Base-by-base conservation (phyloP, 2,329 filamentous ascomycete genomes). In the Paraphoma chrysanthemicola region DNA sequence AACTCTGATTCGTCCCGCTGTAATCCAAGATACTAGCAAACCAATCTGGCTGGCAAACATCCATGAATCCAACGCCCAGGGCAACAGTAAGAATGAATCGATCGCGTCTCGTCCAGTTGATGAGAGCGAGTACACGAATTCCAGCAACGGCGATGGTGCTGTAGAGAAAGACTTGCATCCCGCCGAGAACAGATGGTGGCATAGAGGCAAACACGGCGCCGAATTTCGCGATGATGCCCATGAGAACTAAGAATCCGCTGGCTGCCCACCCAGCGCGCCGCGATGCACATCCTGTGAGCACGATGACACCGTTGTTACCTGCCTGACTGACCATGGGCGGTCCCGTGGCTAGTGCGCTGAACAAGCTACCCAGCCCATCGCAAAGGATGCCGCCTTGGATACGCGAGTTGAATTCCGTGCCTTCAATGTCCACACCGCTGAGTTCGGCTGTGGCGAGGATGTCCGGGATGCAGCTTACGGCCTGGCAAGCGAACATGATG, bases 181-280 rank as follows among this genome's bases (percentile, higher is more conserved):
- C 79, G 5, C 79, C 79, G 1, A 82, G 70, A 6, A 81, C 79
- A 5, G 79, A 78, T 3, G 69, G 68, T 14, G 66, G 67, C 64
- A 72, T 70, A 6, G 63, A 68, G 18, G 69, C 68, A 52, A 71
- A 69, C 2, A 72, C 58, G 8, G 68, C 67, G 6, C 69, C 68
- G 18, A 72, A 70, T 39, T 72, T 72, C 6, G 67, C 68, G 29
- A 70, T 53, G 7, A 71, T 56, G 5, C 67, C 69, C 66, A 71
- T 71, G 4, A 72, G 57, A 14, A 71, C 51, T 28, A 72, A 56
- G 54, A 72, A 66, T 9, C 50, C 63, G 36, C 66, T 67, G 14
- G 68, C 69, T n/a, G 61, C 61, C 67, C 69, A 71, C 10, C 68
- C 67, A n/a, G 68, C 67, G 18, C 68, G 63, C 45, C 68, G 59